Conservation (phyloP, 768 basidiomycete species). For the Pulveroboletus sp. region DNA sequence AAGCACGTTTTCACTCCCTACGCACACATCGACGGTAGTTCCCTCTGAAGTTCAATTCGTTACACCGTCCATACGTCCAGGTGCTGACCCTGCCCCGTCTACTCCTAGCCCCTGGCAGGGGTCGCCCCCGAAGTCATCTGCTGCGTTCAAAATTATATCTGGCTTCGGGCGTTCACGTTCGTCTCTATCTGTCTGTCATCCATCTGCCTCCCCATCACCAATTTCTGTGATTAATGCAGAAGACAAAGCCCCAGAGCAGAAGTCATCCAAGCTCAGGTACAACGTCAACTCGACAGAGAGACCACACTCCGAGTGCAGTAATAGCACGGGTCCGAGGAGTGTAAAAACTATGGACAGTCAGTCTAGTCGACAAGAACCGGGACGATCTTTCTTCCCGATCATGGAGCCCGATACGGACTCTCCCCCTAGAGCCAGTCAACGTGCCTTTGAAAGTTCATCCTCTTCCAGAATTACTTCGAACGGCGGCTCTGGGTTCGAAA, state of each 20-base stretch:
- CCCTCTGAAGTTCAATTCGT: slow-evolving; percentile 56
- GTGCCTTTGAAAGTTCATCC: slow-evolving; percentile 17
- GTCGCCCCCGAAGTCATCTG: slow-evolving; percentile 41
- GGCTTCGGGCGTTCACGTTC: slow-evolving; percentile 63
- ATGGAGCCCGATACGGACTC: slow-evolving; percentile 26
- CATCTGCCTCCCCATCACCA: slow-evolving; percentile 30
- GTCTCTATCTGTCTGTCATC: slow-evolving; percentile 42
- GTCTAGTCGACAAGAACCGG: slow-evolving; percentile 36
- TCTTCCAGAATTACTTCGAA: slow-evolving; percentile 14
- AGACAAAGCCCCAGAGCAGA: slow-evolving; percentile 25
- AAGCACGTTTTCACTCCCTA: slow-evolving; percentile 2
- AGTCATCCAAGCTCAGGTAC: slow-evolving; percentile 34
- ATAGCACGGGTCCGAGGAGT: slow-evolving; percentile 54
- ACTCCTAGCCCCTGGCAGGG: slow-evolving; percentile 19
- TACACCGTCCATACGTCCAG: slow-evolving; percentile 44
- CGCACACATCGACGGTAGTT: slow-evolving; percentile 34
- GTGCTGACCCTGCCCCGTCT: slow-evolving; percentile 40
- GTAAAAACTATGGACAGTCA: slow-evolving; percentile 49
- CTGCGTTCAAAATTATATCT: slow-evolving; percentile 60
- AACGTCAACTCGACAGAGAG: slow-evolving; percentile 40
- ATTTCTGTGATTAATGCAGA: slow-evolving; percentile 20
- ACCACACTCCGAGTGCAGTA: slow-evolving; percentile 57
- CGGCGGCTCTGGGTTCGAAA: slow-evolving; percentile 4
- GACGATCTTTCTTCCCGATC: slow-evolving; percentile 34
- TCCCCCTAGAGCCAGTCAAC: slow-evolving; percentile 13